These are phyloP conservation scores for Lachancea meyersii DNA, from an alignment of 805 yeast genomes.

Conservation along the genomic window DNA sequence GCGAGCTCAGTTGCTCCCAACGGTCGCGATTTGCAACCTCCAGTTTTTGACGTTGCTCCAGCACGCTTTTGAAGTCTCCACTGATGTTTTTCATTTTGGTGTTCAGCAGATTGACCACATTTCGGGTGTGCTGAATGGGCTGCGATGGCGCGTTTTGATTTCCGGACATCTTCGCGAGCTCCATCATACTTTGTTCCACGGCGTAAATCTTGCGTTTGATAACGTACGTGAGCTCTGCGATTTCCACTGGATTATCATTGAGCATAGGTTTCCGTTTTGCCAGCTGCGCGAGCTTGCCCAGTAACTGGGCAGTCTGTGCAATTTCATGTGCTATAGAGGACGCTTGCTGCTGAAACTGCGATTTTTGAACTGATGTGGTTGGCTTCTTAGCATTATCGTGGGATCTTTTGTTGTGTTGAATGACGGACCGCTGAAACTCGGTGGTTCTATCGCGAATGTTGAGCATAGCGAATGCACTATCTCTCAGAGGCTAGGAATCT, in stretches of 20 bases:
- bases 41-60: conserved; percentile 77
- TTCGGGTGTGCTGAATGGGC: conserved; percentile 62
- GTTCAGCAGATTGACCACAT: conserved; percentile 79
- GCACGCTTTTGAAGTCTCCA: conserved; percentile 84
- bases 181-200: conserved; percentile 78
- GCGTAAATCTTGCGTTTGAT: conserved; percentile 41
- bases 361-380: conserved; percentile 35
- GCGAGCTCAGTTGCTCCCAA: conserved; percentile 68
- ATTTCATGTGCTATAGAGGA: conserved; percentile 83
- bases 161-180: conserved; percentile 44
- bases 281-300: conserved; percentile 70
- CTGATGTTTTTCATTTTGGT: conserved; percentile 88
- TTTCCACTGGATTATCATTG: conserved; percentile 91
- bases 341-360: conserved; percentile 66
- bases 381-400: conserved; percentile 19
- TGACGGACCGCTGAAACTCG: conserved; percentile 89
- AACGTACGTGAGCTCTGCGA: conserved; percentile 83
- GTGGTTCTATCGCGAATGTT: conserved; percentile 72
- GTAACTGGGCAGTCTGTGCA: conserved; percentile 72
- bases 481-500: not conserved
- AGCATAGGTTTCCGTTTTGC: conserved; percentile 89
- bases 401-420: conserved; percentile 60
- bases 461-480: not conserved
- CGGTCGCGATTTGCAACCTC: conserved; percentile 76
- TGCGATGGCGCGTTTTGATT: conserved; percentile 37